phyloP scores from a whole-genome alignment of 2,329 filamentous ascomycete genomes.

The Colletotrichum shisoi region DNA sequence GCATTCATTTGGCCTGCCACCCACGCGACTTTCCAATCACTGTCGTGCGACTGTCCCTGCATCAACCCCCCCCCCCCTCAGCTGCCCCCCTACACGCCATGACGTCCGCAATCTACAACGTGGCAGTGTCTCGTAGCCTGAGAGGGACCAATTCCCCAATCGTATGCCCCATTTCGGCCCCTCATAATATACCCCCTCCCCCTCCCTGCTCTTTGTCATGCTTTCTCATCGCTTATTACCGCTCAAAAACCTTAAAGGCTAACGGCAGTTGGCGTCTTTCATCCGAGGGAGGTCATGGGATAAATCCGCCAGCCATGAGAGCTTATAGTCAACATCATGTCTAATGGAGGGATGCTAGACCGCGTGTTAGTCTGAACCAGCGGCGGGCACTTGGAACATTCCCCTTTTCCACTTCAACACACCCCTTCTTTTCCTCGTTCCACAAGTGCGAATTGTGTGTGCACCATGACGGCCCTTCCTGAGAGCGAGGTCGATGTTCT shows the following conservation, averaged over 20 bases:
- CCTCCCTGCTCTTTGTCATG: slow-evolving; percentile 32
- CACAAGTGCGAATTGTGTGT: neutral
- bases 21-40: neutral
- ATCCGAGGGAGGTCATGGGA: neutral
- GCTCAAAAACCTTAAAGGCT: slow-evolving; percentile 12
- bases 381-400: neutral
- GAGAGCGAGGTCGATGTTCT: slow-evolving; percentile 35
- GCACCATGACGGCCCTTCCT: slow-evolving; percentile 22
- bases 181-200: neutral
- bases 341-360: neutral
- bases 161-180: slow-evolving; percentile 18
- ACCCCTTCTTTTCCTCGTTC: neutral
- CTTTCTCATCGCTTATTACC: slow-evolving; percentile 38
- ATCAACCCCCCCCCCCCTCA: neutral
- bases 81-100: slow-evolving; percentile 26
- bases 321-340: neutral
- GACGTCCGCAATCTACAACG: slow-evolving; percentile 9
- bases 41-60: neutral
- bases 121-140: neutral
- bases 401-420: neutral
- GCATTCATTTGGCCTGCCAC: slow-evolving; percentile 22
- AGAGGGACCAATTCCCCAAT: slow-evolving; percentile 4
- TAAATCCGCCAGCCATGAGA: neutral
- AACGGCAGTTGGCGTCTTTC: slow-evolving; percentile 21
- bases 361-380: neutral